Base-by-base conservation (phyloP, 176 grass and related monocot genomes). In the Rhipidocladum racemiflorum region DNA sequence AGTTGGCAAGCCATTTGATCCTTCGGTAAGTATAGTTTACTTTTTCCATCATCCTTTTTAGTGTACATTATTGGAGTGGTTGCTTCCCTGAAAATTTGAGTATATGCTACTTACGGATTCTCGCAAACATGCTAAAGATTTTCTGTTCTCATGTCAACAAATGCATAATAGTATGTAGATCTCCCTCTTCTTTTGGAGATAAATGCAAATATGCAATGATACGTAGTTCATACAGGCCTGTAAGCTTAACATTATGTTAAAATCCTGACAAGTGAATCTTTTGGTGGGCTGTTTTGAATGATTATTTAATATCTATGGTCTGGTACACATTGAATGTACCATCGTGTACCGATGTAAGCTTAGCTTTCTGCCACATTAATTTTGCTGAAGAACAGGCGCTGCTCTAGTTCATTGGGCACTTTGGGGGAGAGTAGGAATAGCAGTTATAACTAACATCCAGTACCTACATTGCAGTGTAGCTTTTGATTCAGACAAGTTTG, bases 1-100 rank as follows among this genome's bases (percentile, higher is more conserved):
- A 67, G 91, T 93, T 82, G 96, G 96, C 85, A 99, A 93, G 82
- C 93, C 96, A 87, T 99, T 99, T 79, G 91, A 91, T 95, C 96
- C 93, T 85, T 77, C 61, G 55, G 96, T 95, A 88, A 93, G 89
- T 91, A 76, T 50, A 82, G 25, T 76, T 67, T 83, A 61, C 25
- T 5, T 36, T 65, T 38, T 44, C 43, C 3, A 9, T 61, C 27
- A 57, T 20, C 49, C 17, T 48, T 72, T 80, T 56, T 81, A 69
- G 42, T 12, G 40, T 53, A 38, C 28, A 5, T 59, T 32, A 13
- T 87, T 7, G 2, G 51, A 83, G 25, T 46, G 6, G 5, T 23
- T 17, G 42, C 44, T 51, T 51, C 21, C 48, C 4, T 18, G 30
- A 50, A n/a, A 56, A 3, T 4, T 53, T 50, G 40, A 6, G 36